Conservation (phyloP, 2,329 filamentous ascomycete genomes). For the Monosporascus sp. region DNA sequence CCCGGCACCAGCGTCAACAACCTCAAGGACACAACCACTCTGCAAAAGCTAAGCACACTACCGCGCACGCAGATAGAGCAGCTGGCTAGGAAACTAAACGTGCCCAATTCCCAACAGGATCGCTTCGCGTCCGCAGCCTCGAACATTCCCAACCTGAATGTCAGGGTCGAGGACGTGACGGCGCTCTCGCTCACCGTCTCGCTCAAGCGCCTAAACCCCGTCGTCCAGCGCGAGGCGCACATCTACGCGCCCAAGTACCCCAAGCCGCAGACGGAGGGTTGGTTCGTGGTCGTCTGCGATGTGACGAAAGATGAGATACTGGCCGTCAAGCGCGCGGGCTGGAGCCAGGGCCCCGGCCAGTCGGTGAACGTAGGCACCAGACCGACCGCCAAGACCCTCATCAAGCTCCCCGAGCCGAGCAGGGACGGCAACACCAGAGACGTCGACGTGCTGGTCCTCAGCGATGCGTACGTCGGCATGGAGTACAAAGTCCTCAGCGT, state of each 20-base stretch:
- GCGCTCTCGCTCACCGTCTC: constrained; percentile 58
- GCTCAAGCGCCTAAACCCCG: constrained; percentile 62
- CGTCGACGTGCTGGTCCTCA: constrained; percentile 71
- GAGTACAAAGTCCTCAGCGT: constrained; percentile 45
- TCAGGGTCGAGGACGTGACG: constrained; percentile 57
- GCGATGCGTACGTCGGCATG: constrained; percentile 83
- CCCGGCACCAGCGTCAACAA: constrained; percentile 58
- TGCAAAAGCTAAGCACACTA: constrained; percentile 33
- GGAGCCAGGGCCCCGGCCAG: constrained; percentile 39
- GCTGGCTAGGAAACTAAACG: constrained; percentile 45
- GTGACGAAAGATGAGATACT: constrained; percentile 67
- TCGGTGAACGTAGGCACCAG: constrained; percentile 36
- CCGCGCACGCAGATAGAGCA: constrained; percentile 21
- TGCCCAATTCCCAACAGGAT: constrained; percentile 38
- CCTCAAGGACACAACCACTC: constrained; percentile 29
- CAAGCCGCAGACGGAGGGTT: constrained; percentile 91
- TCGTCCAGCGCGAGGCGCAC: constrained; percentile 60
- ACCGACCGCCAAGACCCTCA: constrained; percentile 48
- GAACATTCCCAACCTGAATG: constrained; percentile 62
- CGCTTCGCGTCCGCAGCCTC: constrained; percentile 56
- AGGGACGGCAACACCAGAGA: constrained; percentile 46
- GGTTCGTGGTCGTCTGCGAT: constrained; percentile 76
- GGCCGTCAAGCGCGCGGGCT: constrained; percentile 80
- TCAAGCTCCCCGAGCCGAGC: constrained; percentile 54
- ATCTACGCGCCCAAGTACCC: constrained; percentile 88